Evolutionary conservation across 345 rosid species (phyloP), one percentile per base, ranked within the genome.

Genomic region (Raphanus sativus): DNA sequence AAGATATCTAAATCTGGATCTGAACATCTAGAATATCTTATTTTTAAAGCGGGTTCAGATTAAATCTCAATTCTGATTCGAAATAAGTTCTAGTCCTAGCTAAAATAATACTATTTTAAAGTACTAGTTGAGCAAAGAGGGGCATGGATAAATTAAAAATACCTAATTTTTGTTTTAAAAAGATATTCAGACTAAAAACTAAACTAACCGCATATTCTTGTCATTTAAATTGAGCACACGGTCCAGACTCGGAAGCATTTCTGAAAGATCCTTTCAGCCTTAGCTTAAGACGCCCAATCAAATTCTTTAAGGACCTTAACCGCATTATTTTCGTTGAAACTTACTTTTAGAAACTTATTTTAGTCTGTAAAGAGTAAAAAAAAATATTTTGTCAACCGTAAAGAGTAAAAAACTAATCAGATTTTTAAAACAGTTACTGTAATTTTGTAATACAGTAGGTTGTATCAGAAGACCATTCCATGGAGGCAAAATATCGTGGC

Each of bases 391-490:
- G 21, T 21, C 21, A 21, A 21, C 21, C 21, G 21, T 21, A 21
- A 21, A 21, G 21, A 21, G 21, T 21, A 21, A 28, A 64, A 13
- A 40, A 40, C 3, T 70, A 24, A 70, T 62, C 13, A 30, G 29
- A 42, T 8, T 16, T 42, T 6, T 11, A 5, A 42, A 24, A 3
- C 6, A 34, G 2, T 69, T 11, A 69, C 32, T 60, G 42, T 10
- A 28, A 38, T 59, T 15, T 52, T 34, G 70, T 64, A 52, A 73
- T 4, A 63, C 26, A 21, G 56, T 34, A 21, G 42, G 67, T 42
- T 21, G 79, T 45, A 60, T 73, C 61, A 75, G 73, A 75, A 52
- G 48, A 75, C 62, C 1, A 42, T 32, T 48, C 6, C 67, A 40
- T 62, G 5, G 13, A 60, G 29, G 26, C 74, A 68, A 48, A 48